Evolutionary conservation across 495 filamentous ascomycete genomes (phyloP).

Genomic region (Daldinia decipiens): DNA sequence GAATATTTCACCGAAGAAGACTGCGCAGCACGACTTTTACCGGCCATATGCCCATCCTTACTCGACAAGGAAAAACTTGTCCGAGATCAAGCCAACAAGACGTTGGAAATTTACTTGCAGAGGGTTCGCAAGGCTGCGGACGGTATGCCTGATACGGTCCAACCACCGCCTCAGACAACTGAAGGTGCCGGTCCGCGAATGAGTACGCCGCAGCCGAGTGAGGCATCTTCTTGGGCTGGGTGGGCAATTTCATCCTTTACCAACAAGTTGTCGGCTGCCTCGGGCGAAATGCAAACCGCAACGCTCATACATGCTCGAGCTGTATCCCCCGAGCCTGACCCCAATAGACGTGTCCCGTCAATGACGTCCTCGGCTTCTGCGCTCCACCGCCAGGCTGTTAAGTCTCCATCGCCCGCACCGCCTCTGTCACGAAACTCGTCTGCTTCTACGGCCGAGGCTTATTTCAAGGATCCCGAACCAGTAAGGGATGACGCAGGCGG

Average conservation of each 20-base stretch:
- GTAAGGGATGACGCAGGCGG: slow-evolving; percentile 67
- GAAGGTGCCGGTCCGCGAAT: slow-evolving; percentile 70
- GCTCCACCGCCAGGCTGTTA: slow-evolving; percentile 63
- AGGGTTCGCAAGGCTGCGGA: slow-evolving; percentile 79
- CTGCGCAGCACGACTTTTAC: slow-evolving; percentile 83
- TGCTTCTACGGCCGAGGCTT: slow-evolving; percentile 55
- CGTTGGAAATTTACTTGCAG: slow-evolving; percentile 87
- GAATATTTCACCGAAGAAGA: slow-evolving; percentile 92
- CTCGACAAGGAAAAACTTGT: slow-evolving; percentile 93
- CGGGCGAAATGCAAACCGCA: slow-evolving; percentile 76
- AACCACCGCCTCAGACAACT: slow-evolving; percentile 60
- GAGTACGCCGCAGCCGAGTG: slow-evolving; percentile 71
- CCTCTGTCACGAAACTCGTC: slow-evolving; percentile 56
- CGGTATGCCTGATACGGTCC: slow-evolving; percentile 81
- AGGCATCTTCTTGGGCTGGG: slow-evolving; percentile 81
- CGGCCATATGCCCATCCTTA: slow-evolving; percentile 78
- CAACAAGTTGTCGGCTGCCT: slow-evolving; percentile 85
- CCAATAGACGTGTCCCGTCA: slow-evolving; percentile 44
- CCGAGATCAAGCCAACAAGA: slow-evolving; percentile 90
- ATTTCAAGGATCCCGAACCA: slow-evolving; percentile 56
- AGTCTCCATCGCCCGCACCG: slow-evolving; percentile 56
- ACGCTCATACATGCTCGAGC: slow-evolving; percentile 7
- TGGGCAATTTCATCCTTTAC: slow-evolving; percentile 99
- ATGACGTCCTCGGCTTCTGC: slow-evolving; percentile 60
- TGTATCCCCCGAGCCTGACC: slow-evolving; percentile 25